phyloP scores from a whole-genome alignment of 164 flowering plant species.

The Vitis labrusca region DNA sequence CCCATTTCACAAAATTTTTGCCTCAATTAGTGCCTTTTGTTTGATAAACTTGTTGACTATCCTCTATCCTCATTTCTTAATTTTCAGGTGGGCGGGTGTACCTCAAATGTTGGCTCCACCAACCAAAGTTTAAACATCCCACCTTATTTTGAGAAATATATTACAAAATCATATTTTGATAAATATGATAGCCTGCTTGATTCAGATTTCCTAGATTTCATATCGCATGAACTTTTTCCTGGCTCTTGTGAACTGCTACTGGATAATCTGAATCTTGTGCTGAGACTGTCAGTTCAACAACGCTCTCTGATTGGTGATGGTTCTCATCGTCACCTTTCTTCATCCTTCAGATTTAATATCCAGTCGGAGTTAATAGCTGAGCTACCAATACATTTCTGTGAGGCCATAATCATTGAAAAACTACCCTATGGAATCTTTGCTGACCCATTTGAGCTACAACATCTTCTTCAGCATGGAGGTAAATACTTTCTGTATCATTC shows the following conservation, averaged over 20 bases:
- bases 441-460: conserved; percentile 92
- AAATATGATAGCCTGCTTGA: conserved; percentile 39
- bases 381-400: conserved; percentile 36
- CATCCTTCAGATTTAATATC: conserved; percentile 41
- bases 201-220: conserved; percentile 40
- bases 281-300: conserved; percentile 28
- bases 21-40: not conserved
- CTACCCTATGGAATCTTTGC: conserved; percentile 87
- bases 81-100: conserved; percentile 13
- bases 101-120: not conserved
- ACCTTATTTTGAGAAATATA: conserved; percentile 26
- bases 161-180: conserved; percentile 48
- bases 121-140: not conserved
- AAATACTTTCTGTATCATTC: not conserved
- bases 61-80: not conserved
- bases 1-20: not conserved
- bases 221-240: conserved; percentile 25
- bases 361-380: conserved; percentile 23
- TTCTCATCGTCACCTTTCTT: conserved; percentile 73
- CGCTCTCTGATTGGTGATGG: conserved; percentile 76
- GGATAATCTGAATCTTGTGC: conserved; percentile 11
- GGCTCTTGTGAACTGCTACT: conserved; percentile 27
- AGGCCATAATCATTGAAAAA: conserved; percentile 60
- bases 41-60: not conserved
- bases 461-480: conserved; percentile 81